Conservation (phyloP, 2,329 filamentous ascomycete genomes). For the Fusarium humuli region DNA sequence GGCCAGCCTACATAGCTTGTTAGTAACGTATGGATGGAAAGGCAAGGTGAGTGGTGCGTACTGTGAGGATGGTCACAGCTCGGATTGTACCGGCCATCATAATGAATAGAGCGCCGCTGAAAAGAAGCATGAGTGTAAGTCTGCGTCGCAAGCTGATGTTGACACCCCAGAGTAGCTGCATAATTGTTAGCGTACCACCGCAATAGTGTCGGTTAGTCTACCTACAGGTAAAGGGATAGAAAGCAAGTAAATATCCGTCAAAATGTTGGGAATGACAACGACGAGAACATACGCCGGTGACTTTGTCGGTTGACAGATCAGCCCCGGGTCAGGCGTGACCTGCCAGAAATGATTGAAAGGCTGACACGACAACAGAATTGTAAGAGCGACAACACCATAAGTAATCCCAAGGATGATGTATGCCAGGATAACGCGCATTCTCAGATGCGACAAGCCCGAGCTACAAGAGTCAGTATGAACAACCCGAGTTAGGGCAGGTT, state of each 20-base stretch:
- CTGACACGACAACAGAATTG: constrained; percentile 30
- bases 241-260: constrained; percentile 36
- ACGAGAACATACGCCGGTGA: constrained; percentile 38
- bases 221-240: constrained; percentile 37
- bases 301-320: constrained; percentile 35
- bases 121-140: constrained; percentile 38
- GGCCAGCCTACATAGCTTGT: constrained; percentile 16
- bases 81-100: constrained; percentile 42
- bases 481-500: accelerated
- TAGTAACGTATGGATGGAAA: accelerated
- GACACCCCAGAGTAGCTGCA: constrained; percentile 40
- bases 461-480: neutral
- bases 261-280: constrained; percentile 37
- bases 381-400: constrained; percentile 28
- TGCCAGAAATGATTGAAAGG: constrained; percentile 63
- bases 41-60: accelerated
- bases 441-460: constrained; percentile 34
- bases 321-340: constrained; percentile 54
- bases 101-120: constrained; percentile 40
- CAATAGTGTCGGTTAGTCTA: accelerated
- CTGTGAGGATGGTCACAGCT: constrained; percentile 36
- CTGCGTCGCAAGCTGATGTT: constrained; percentile 40
- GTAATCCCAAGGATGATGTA: constrained; percentile 34
- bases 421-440: constrained; percentile 25
- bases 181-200: accelerated